These are phyloP conservation scores for Aspergillus sp. DNA, from an alignment of 2,329 filamentous ascomycete species.

Conservation along the genomic window DNA sequence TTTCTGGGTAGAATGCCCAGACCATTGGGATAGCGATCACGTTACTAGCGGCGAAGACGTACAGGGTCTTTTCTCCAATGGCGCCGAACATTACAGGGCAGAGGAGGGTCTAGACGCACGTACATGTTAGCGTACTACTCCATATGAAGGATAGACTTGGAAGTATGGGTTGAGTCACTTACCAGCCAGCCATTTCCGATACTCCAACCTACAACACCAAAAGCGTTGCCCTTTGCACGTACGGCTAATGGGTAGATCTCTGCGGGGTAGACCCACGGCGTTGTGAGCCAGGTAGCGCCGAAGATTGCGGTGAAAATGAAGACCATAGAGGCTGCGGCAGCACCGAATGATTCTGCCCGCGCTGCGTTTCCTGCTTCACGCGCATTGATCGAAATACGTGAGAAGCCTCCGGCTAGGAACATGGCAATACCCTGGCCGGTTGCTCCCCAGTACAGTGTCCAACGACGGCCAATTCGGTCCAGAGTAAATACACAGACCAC, in stretches of 20 bases:
- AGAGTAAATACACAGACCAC: slow-evolving; percentile 69
- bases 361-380: slow-evolving; percentile 46
- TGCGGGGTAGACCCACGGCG: slow-evolving; percentile 66
- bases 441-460: slow-evolving; percentile 69
- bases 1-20: slow-evolving; percentile 73
- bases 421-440: slow-evolving; percentile 65
- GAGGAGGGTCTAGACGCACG: slow-evolving; percentile 42
- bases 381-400: slow-evolving; percentile 53
- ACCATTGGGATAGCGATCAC: slow-evolving; percentile 66
- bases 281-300: slow-evolving; percentile 62
- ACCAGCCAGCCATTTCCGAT: slow-evolving; percentile 71
- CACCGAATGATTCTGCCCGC: slow-evolving; percentile 56
- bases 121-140: too few species aligned
- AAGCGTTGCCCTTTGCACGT: slow-evolving; percentile 72
- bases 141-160: too few species aligned
- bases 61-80: slow-evolving; percentile 69
- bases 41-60: slow-evolving; percentile 71
- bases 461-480: slow-evolving; percentile 66
- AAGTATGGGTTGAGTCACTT: slow-evolving; percentile 16
- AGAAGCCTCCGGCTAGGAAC: slow-evolving; percentile 66
- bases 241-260: slow-evolving; percentile 73
- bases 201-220: slow-evolving; percentile 73
- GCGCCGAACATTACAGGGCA: slow-evolving; percentile 62
- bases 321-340: slow-evolving; percentile 68
- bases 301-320: slow-evolving; percentile 68